These are phyloP conservation scores for Scheffersomyces parashehatae DNA, from an alignment of 1,139 yeast species.

Conservation along the genomic window DNA sequence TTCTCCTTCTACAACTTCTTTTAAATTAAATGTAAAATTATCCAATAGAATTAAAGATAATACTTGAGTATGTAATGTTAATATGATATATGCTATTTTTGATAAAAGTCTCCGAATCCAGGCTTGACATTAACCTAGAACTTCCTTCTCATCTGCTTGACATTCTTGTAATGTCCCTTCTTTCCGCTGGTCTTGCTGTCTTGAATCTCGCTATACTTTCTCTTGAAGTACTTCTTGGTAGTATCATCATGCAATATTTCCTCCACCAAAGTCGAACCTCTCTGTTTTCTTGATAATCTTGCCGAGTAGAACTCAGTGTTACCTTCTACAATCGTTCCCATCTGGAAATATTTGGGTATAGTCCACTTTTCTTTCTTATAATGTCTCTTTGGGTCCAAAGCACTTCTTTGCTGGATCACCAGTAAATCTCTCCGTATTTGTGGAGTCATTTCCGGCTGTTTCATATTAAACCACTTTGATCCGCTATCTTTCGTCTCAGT, in stretches of 20 bases:
- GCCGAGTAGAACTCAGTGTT: conserved; percentile 75
- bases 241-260: conserved; percentile 77
- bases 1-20: conserved; percentile 1
- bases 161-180: conserved; percentile 64
- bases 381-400: conserved; percentile 93
- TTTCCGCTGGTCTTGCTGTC: conserved; percentile 73
- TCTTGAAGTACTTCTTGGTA: conserved; percentile 74
- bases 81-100: too few species aligned
- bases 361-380: conserved; percentile 86
- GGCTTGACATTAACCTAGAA: conserved; percentile 20
- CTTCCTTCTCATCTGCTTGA: conserved; percentile 61
- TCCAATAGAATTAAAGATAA: too few species aligned
- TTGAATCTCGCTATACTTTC: conserved; percentile 82
- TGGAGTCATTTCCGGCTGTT: conserved; percentile 76
- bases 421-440: conserved; percentile 74
- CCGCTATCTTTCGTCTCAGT: conserved; percentile 40
- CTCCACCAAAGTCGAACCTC: conserved; percentile 78
- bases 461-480: conserved; percentile 79
- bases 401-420: conserved; percentile 81
- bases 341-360: conserved; percentile 78
- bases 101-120: too few species aligned
- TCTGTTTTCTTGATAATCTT: conserved; percentile 67
- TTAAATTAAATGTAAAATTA: not conserved
- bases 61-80: too few species aligned
- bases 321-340: conserved; percentile 86